Evolutionary conservation across 441 rosid genomes (phyloP).

Genomic region (Eruca vesicaria): DNA sequence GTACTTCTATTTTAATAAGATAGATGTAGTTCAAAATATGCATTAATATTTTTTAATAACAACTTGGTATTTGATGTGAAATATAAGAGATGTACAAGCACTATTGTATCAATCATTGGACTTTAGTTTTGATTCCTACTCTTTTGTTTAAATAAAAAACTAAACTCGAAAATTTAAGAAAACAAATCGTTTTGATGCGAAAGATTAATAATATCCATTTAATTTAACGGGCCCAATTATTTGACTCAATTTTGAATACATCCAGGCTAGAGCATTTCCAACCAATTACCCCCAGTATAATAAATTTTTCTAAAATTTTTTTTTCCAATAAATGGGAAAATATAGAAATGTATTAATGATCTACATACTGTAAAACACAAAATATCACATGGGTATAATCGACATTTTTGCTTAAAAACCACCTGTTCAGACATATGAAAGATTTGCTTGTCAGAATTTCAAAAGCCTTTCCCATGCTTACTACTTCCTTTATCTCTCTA

Average conservation of each 20-base stretch:
- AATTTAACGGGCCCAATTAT: no score
- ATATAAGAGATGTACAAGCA: neutral
- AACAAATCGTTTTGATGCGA: conserved; percentile 1
- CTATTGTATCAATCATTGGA: conserved; percentile 21
- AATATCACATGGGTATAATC: conserved; percentile 19
- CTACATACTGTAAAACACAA: conserved; percentile 7
- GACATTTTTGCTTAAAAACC: neutral
- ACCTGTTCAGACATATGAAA: conserved; percentile 40
- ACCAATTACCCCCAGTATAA: no score
- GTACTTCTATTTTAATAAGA: no score
- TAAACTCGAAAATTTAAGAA: no score
- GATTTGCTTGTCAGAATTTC: conserved; percentile 35
- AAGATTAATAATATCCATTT: no score
- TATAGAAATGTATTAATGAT: conserved; percentile 1
- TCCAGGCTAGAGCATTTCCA: no score
- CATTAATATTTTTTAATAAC: neutral
- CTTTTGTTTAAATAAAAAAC: no score
- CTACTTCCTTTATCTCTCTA: conserved; percentile 6
- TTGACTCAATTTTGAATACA: no score
- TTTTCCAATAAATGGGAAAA: no score
- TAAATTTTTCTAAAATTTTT: no score
- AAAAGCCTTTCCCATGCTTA: conserved; percentile 32
- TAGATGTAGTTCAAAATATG: no score
- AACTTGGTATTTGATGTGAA: neutral
- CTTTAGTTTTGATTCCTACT: no score